phyloP scores from a whole-genome alignment of 1,139 yeast species.

The Kodamaea fungicola region DNA sequence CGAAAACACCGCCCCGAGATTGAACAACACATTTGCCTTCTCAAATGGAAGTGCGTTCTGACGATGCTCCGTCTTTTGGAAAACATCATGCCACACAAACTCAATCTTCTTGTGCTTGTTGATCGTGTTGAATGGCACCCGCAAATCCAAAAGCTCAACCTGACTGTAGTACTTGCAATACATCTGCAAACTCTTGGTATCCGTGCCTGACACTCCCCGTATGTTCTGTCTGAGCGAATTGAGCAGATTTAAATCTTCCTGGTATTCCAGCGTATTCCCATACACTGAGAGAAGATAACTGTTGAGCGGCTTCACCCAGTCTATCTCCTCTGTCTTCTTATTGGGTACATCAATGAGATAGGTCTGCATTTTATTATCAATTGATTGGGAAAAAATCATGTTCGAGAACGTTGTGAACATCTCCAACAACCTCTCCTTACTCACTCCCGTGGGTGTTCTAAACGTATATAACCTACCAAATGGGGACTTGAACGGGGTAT shows the following conservation, averaged over 20 bases:
- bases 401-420: slow-evolving; percentile 12
- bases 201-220: slow-evolving; percentile 50
- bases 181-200: slow-evolving; percentile 46
- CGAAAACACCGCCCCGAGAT: slow-evolving; percentile 41
- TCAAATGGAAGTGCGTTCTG: slow-evolving; percentile 74
- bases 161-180: slow-evolving; percentile 77
- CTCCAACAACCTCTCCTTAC: slow-evolving; percentile 37
- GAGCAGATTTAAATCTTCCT: slow-evolving; percentile 52
- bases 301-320: slow-evolving; percentile 65
- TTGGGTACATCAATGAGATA: slow-evolving; percentile 33
- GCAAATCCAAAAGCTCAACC: slow-evolving; percentile 71
- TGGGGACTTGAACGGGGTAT: slow-evolving; percentile 4
- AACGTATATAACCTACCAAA: slow-evolving; percentile 39
- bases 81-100: slow-evolving; percentile 83
- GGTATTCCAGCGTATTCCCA: slow-evolving; percentile 59
- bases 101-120: slow-evolving; percentile 51
- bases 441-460: slow-evolving; percentile 49
- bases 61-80: slow-evolving; percentile 39
- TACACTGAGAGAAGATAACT: slow-evolving; percentile 59
- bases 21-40: slow-evolving; percentile 80
- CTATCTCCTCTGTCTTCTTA: slow-evolving; percentile 58
- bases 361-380: slow-evolving; percentile 11
- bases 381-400: neutral
- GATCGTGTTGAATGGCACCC: slow-evolving; percentile 62
- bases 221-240: slow-evolving; percentile 62